Evolutionary conservation across 331 rosid species (phyloP), one percentile per base, ranked within the genome.

Genomic region (Prunus yedoensis): DNA sequence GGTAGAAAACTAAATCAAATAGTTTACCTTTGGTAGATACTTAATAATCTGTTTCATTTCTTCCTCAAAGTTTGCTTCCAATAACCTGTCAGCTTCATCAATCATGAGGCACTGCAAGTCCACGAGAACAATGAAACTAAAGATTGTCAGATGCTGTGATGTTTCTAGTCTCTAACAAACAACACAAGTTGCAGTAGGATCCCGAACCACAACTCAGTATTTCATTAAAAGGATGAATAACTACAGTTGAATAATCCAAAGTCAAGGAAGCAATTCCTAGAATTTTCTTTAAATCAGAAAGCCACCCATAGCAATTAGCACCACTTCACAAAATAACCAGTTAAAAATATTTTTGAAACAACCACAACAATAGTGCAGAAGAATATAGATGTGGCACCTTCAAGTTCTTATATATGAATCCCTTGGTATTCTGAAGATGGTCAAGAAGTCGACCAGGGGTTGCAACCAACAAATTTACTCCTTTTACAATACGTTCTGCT

Each of bases 41-140:
- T 85, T 88, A 69, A 95, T 82, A 64, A 95, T 92, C 85, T 95
- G 97, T 80, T 83, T 90, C 97, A 92, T 92, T 82, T 95, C 99
- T 70, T 95, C 96, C 91, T 92, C 97, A 85, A 95, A 95, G 80
- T 95, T 95, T 54, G 92, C 85, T 87, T 95, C 97, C 85, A 95
- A 68, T 81, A 95, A 87, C 90, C 97, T 88, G 89, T 90, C 97
- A 51, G 97, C 99, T 89, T 94, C 99, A 82, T 94, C 99, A 41
- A 94, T 94, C 66, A 92, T 73, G 17, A 92, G 97, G 77, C 96
- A 94, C 99, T 91, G 91, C 85, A 82, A 80, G 60, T 60, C 15
- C 77, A 79, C 12, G 63, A 63, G 71, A 58, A 38, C 61, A 68
- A 14, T 13, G 41, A 60, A 38, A 76, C 67, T 32, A 71, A 70